phyloP scores from a whole-genome alignment of 2,329 filamentous ascomycete genomes.

The Scedosporium aurantiacum region DNA sequence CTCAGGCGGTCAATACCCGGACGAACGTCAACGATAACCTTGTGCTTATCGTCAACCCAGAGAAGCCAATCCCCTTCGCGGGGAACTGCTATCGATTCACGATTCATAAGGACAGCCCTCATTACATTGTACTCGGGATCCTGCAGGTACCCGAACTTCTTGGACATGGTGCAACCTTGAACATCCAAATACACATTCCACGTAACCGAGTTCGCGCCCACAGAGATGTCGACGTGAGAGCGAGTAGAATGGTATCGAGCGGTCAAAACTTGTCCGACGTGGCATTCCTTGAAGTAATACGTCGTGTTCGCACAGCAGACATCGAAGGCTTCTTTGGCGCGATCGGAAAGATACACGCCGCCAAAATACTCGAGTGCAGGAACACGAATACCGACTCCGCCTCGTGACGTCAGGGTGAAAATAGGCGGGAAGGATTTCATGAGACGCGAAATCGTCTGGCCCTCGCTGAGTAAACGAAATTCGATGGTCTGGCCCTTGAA shows the following conservation, averaged over 20 bases:
- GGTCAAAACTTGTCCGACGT: conserved; percentile 3
- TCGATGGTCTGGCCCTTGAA: conserved; percentile 10
- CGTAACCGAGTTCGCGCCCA: not conserved
- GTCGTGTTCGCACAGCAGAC: not conserved
- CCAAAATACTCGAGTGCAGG: not conserved
- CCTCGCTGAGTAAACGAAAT: not conserved
- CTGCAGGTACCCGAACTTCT: not conserved
- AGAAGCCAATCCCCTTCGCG: conserved; percentile 1
- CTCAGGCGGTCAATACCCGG: not conserved
- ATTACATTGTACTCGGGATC: not conserved
- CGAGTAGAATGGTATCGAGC: not conserved
- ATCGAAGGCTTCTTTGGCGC: not conserved
- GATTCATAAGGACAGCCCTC: not conserved
- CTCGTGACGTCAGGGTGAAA: not conserved
- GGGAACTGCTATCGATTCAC: not conserved
- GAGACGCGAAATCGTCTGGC: not conserved
- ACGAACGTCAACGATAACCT: not conserved
- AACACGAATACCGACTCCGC: not conserved
- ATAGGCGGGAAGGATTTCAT: not conserved
- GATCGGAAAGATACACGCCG: not conserved
- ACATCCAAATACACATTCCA: conserved; percentile 4
- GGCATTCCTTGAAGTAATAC: conserved; percentile 3
- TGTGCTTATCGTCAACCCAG: conserved; percentile 1
- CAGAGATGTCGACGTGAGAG: not conserved
- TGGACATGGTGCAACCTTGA: not conserved